Evolutionary conservation across 169 alveolate genomes (phyloP).

Genomic region (Eimeria zaria): DNA sequence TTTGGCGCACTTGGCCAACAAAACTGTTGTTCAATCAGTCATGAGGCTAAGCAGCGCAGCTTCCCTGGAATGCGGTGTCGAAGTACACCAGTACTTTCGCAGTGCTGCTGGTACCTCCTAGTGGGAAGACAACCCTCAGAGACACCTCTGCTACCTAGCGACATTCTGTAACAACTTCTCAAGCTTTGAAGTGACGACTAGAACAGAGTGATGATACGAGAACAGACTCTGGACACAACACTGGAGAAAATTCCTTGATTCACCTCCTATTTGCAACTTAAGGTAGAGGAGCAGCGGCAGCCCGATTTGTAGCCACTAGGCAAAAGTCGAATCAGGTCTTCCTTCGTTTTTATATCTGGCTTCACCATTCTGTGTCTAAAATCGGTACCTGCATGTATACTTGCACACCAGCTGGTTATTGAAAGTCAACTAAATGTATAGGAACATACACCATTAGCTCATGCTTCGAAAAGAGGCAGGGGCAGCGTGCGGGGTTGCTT

Average conservation of each 20-base stretch:
- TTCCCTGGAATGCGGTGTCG: background rate
- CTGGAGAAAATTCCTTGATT: too few species aligned
- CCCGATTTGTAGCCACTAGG: background rate
- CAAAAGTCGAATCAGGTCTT: background rate
- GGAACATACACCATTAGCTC: background rate
- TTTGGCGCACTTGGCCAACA: background rate
- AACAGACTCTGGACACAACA: background rate
- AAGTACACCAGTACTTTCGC: background rate
- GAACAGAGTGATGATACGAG: background rate
- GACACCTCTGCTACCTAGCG: too few species aligned
- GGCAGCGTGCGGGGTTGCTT: background rate
- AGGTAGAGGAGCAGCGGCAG: background rate
- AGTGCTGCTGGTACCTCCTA: background rate
- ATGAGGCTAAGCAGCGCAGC: background rate
- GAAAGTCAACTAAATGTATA: background rate
- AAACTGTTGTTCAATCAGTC: background rate
- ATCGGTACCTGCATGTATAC: background rate
- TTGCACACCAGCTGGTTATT: background rate
- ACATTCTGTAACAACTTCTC: too few species aligned
- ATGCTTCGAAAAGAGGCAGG: background rate
- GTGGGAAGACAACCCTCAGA: background rate
- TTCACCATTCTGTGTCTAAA: background rate
- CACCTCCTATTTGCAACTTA: background rate
- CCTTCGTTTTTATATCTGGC: background rate
- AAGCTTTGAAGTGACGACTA: background rate